Base-by-base conservation (phyloP, 176 grass and related monocot genomes). In the Poa annua region DNA sequence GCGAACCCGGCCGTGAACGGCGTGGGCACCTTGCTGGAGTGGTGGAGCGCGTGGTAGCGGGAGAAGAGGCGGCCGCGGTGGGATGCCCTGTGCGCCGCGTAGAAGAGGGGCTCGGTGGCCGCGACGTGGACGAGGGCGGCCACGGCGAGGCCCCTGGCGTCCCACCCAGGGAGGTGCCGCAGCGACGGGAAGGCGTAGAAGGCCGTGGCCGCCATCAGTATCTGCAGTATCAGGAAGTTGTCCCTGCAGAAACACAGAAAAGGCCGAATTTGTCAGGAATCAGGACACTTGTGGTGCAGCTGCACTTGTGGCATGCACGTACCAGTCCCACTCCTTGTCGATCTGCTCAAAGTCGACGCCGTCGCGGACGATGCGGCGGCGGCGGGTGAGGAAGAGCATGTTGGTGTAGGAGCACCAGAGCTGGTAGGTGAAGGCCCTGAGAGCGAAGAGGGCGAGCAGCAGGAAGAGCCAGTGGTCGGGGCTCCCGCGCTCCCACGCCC, bases 261-360 rank as follows among this genome's bases (percentile, higher is more conserved):
- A 19, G 36, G 11, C 32, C 39, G 7, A 14, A 13, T 49, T 36
- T 66, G 42, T 66, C n/a, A 64, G 25, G 6, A n/a, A n/a, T n/a
- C n/a, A n/a, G n/a, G n/a, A n/a, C n/a, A n/a, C n/a, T n/a, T n/a
- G n/a, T n/a, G n/a, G n/a, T n/a, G 14, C 44, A 38, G 49, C 54
- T 42, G 54, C 75, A 25, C 8, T 36, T 21, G n/a, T 11, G 14
- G 17, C 3, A 6, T 67, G 17, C 4, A 6, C 74, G 33, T 91
- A 98, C 96, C 96, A 99, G 84, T 99, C 82, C 96, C 96, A 99
- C 89, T 99, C 93, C 51, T 66, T 86, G 85, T 99, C 96, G 53
- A 99, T 96, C 76, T 93, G 91, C 0, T 79, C 55, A 48, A 89
- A 96, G 79, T 99, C 87, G 42, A 96, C 83, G 22, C 93, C 89